Percentiles rank a stretch among this genome's conserved stretches.
These are phyloP conservation scores for Calonectria hawksworthii DNA, from an alignment of 2,329 filamentous ascomycete genomes.

Conservation along the genomic window DNA sequence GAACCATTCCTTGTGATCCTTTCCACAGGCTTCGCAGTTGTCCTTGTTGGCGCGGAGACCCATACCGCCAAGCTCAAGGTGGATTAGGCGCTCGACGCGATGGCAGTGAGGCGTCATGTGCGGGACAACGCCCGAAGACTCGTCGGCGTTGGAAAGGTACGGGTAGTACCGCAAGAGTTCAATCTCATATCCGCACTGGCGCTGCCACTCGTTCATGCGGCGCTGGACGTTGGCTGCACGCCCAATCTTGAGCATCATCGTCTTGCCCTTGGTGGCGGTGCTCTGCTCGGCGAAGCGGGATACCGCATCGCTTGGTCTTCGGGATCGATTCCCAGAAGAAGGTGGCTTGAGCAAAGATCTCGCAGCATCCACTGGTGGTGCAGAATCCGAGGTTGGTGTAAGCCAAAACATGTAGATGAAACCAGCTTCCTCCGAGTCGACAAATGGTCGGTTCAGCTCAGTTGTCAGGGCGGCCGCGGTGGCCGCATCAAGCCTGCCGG, in stretches of 20 bases:
- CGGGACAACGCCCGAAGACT: constrained; percentile 52
- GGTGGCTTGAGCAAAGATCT: constrained; percentile 71
- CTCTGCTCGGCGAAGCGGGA: constrained; percentile 60
- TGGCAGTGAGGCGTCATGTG: constrained; percentile 88
- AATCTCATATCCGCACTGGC: constrained; percentile 91
- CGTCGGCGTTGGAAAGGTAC: constrained; percentile 70
- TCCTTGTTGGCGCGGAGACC: constrained; percentile 65
- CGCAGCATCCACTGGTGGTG: constrained; percentile 70
- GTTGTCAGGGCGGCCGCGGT: constrained; percentile 79
- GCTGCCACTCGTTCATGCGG: constrained; percentile 91
- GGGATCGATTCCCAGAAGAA: constrained; percentile 53
- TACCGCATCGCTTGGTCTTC: constrained; percentile 69
- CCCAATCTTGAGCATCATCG: constrained; percentile 78
- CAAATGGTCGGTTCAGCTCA: constrained; percentile 79
- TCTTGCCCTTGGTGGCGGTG: constrained; percentile 58
- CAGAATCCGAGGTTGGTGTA: constrained; percentile 72
- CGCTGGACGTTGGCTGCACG: constrained; percentile 87
- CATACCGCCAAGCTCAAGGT: constrained; percentile 84
- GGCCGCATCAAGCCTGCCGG: constrained; percentile 73
- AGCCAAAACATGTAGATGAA: constrained; percentile 99
- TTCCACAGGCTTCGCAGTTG: constrained; percentile 83
- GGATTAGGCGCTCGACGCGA: constrained; percentile 90
- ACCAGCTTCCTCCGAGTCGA: constrained; percentile 81
- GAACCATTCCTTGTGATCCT: constrained; percentile 95
- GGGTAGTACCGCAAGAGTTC: constrained; percentile 94